phyloP scores from a whole-genome alignment of 1,284 basidiomycete genomes.

The Melanopsichium pennsylvanicum region DNA sequence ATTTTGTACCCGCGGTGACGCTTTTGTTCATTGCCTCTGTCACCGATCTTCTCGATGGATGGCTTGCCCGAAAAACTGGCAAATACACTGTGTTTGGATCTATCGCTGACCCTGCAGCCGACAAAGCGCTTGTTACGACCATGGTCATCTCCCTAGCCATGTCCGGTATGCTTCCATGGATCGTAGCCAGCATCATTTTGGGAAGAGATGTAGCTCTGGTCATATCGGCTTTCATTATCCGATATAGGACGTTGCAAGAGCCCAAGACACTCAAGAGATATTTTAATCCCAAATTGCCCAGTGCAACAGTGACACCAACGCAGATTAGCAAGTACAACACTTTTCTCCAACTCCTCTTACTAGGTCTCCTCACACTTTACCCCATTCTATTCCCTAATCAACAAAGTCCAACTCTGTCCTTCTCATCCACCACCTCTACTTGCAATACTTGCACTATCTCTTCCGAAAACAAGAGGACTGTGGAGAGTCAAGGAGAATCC shows the following conservation, averaged over 20 bases:
- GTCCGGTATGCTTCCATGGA: slow-evolving; percentile 83
- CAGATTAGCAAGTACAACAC: slow-evolving; percentile 76
- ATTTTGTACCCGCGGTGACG: slow-evolving; percentile 80
- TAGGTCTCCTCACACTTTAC: slow-evolving; percentile 84
- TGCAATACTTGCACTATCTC: no score
- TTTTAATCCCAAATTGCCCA: slow-evolving; percentile 93
- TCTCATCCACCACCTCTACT: background rate
- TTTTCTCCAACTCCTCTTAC: slow-evolving; percentile 85
- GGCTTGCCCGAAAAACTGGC: slow-evolving; percentile 81
- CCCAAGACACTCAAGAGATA: slow-evolving; percentile 92
- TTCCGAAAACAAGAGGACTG: background rate
- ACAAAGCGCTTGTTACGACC: slow-evolving; percentile 95
- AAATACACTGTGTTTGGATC: slow-evolving; percentile 81
- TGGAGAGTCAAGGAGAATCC: background rate
- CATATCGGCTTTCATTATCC: slow-evolving; percentile 90
- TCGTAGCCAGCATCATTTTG: slow-evolving; percentile 83
- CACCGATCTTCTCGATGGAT: slow-evolving; percentile 92
- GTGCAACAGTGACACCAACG: slow-evolving; percentile 90
- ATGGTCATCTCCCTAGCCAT: slow-evolving; percentile 85
- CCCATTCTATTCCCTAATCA: slow-evolving; percentile 74
- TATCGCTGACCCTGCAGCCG: slow-evolving; percentile 94
- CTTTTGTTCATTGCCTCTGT: slow-evolving; percentile 87
- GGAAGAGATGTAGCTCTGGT: slow-evolving; percentile 88
- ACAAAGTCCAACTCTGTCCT: slow-evolving; percentile 9
- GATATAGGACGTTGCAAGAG: slow-evolving; percentile 84